Conservation (phyloP, 495 filamentous ascomycete species). For the Corynascus novoguineensis region DNA sequence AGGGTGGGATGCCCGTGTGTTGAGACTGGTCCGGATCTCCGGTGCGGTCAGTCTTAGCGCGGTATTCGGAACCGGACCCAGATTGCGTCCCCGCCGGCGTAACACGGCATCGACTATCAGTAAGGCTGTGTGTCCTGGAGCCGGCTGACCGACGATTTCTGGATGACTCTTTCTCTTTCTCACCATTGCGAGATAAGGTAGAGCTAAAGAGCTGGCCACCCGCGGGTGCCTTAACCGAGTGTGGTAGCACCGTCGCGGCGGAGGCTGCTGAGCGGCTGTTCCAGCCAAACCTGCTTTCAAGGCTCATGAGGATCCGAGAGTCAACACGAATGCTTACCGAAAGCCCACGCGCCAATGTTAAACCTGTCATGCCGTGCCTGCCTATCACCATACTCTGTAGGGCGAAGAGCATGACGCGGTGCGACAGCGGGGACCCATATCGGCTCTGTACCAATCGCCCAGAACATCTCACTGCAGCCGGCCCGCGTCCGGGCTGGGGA, state of each 20-base stretch:
- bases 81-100: not conserved
- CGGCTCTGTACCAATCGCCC: slow-evolving; percentile 1
- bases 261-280: no score
- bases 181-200: no score
- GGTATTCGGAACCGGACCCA: slow-evolving; percentile 5
- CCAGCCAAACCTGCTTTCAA: no score
- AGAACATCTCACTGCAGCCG: slow-evolving; percentile 9
- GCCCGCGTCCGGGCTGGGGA: not conserved
- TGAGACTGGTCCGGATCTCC: not conserved
- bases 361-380: no score
- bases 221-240: no score
- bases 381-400: not conserved
- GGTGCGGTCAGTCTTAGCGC: not conserved
- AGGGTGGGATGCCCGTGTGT: not conserved
- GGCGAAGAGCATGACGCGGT: slow-evolving; percentile 5
- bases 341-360: not conserved
- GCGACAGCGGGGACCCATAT: not conserved
- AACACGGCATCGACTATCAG: slow-evolving; percentile 1
- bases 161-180: not conserved
- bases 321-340: not conserved
- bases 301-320: no score
- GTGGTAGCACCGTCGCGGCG: no score
- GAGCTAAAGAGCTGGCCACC: no score
- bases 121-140: not conserved
- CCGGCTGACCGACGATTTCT: not conserved